phyloP scores from a whole-genome alignment of 2,329 filamentous ascomycete genomes.

The Ascochyta pisi region DNA sequence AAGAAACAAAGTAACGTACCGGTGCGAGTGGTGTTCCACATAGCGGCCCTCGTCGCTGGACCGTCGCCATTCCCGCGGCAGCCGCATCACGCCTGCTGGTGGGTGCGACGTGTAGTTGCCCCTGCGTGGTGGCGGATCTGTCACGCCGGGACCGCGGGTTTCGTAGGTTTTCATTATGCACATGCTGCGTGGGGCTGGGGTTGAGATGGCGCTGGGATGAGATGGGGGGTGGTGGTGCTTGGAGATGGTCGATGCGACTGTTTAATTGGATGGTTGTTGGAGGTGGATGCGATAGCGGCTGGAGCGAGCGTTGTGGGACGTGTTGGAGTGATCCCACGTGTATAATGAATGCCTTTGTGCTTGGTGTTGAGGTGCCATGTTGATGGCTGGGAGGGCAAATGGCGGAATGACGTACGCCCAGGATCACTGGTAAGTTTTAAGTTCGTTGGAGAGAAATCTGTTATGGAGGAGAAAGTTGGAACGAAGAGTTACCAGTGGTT shows the following conservation, averaged over 20 bases:
- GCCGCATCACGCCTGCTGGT: conserved; percentile 41
- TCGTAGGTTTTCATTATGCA: conserved; percentile 44
- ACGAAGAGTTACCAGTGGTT: background rate
- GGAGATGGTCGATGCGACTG: background rate
- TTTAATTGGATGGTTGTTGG: background rate
- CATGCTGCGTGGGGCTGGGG: conserved; percentile 26
- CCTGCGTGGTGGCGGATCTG: conserved; percentile 41
- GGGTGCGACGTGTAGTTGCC: conserved; percentile 44
- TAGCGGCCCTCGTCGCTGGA: conserved; percentile 28
- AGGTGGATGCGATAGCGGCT: background rate
- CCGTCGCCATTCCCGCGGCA: conserved; percentile 43
- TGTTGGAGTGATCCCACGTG: background rate
- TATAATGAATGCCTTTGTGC: conserved; percentile 8
- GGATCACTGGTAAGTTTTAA: background rate
- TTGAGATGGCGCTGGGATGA: background rate
- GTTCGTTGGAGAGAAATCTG: background rate
- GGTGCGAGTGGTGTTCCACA: conserved; percentile 15
- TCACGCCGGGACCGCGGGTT: conserved; percentile 34
- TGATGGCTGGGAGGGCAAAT: background rate
- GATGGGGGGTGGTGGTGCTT: background rate
- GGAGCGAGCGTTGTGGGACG: background rate
- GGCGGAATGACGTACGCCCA: conserved; percentile 18
- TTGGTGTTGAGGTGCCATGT: conserved; percentile 12
- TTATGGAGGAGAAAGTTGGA: background rate
- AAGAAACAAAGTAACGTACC: background rate